These are phyloP conservation scores for Candida pini DNA, from an alignment of 805 yeast species.

Conservation along the genomic window DNA sequence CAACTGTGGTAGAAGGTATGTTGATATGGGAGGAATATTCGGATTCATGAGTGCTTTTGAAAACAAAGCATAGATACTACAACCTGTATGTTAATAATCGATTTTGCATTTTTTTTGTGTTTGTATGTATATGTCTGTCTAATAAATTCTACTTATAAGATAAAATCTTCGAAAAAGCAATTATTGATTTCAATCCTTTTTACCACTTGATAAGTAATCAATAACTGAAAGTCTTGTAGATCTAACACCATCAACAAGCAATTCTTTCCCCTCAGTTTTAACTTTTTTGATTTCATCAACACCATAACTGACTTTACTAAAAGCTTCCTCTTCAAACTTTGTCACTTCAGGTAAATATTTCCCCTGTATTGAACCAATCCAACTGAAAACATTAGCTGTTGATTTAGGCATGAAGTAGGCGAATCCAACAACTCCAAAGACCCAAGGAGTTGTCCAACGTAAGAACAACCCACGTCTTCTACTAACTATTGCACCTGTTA, in stretches of 20 bases:
- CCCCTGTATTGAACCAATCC: conserved; percentile 27
- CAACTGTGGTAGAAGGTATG: conserved; percentile 85
- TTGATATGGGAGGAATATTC: conserved; percentile 79
- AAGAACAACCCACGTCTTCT: conserved; percentile 41
- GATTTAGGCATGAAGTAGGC: conserved; percentile 46
- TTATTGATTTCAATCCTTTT: not conserved
- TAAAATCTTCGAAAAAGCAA: not conserved
- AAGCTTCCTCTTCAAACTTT: conserved; percentile 15
- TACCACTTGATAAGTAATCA: conserved; percentile 1
- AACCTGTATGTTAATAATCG: not conserved
- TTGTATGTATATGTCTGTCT: not conserved
- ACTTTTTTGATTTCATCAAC: conserved; percentile 1
- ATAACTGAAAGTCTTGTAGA: conserved; percentile 4
- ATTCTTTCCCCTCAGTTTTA: conserved; percentile 1
- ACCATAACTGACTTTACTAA: not conserved
- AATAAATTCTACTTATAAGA: not conserved
- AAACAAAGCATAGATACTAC: conserved; percentile 3
- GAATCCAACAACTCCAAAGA: conserved; percentile 43
- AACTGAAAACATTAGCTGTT: conserved; percentile 27
- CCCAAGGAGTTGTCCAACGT: conserved; percentile 46
- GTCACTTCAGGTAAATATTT: conserved; percentile 34
- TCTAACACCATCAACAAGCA: conserved; percentile 1
- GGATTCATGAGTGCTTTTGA: conserved; percentile 21
- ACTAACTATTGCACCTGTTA: conserved; percentile 52
- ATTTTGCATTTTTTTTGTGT: not conserved